These are phyloP conservation scores for Gleditsia sinensis DNA, from an alignment of 306 rosid genomes.

Conservation along the genomic window DNA sequence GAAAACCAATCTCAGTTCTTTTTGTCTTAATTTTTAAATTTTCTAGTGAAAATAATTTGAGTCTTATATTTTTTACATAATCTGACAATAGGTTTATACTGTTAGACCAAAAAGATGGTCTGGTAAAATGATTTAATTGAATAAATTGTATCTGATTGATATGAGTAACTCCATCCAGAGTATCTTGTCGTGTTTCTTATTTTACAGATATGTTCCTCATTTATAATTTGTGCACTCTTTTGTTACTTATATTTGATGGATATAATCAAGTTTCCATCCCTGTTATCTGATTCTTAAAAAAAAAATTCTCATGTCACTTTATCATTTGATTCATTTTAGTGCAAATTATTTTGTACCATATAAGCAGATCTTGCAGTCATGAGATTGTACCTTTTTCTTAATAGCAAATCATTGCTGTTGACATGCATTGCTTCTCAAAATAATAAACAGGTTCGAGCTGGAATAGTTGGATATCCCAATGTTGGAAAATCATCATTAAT, in stretches of 20 bases:
- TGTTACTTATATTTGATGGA: neutral
- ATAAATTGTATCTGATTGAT: neutral
- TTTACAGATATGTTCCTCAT: neutral
- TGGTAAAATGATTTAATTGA: neutral
- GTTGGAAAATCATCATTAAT: conserved; percentile 93
- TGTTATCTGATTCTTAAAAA: neutral
- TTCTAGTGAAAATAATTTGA: neutral
- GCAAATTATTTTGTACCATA: neutral
- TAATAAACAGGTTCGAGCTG: conserved; percentile 81
- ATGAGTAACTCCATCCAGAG: neutral
- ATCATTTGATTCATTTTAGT: conserved; percentile 20
- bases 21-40: conserved; percentile 12
- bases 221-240: neutral
- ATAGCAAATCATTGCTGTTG: neutral
- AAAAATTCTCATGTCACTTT: conserved; percentile 1
- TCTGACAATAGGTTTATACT: no score
- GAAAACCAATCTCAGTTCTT: conserved; percentile 23
- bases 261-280: neutral
- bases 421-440: conserved; percentile 13
- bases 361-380: neutral
- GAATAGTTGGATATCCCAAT: conserved; percentile 95
- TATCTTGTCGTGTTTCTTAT: conserved; percentile 1
- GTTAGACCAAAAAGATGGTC: neutral
- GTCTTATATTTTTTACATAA: neutral
- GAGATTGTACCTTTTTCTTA: conserved; percentile 8